A percentile compares a stretch with the other conserved stretches of the same genome.
Evolutionary conservation across 1,284 basidiomycete genomes (phyloP).

Genomic region (Naganishia liquefaciens): DNA sequence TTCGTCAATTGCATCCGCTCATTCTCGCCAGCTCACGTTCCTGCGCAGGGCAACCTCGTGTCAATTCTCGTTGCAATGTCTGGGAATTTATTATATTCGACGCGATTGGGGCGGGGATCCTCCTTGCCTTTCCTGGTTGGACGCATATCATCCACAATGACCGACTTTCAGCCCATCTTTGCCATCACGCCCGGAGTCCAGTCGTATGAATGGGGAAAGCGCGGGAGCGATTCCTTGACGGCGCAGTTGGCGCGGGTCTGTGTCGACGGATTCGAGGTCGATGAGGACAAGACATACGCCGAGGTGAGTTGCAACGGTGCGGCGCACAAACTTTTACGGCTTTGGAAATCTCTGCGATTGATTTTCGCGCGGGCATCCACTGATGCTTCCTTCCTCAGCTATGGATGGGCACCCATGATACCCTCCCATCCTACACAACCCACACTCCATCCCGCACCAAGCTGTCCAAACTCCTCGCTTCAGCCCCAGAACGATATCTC

Average conservation of each 20-base stretch:
- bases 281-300: slow-evolving; percentile 64
- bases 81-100: too few species aligned
- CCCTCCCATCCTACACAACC: slow-evolving; percentile 70
- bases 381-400: slow-evolving; percentile 61
- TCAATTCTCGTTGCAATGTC: too few species aligned
- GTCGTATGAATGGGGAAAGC: slow-evolving; percentile 61
- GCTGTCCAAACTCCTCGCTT: slow-evolving; percentile 66
- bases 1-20: too few species aligned
- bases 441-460: slow-evolving; percentile 58
- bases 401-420: slow-evolving; percentile 99
- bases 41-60: too few species aligned
- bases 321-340: slow-evolving; percentile 2
- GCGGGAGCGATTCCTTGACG: slow-evolving; percentile 58
- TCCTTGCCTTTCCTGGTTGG: too few species aligned
- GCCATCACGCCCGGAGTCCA: slow-evolving; percentile 51
- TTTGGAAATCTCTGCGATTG: neutral
- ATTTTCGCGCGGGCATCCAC: too few species aligned
- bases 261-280: slow-evolving; percentile 58
- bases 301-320: slow-evolving; percentile 62
- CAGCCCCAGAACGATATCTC: slow-evolving; percentile 66
- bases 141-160: neutral
- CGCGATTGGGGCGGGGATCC: too few species aligned
- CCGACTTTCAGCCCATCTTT: slow-evolving; percentile 40
- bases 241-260: slow-evolving; percentile 58
- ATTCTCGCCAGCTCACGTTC: too few species aligned